Evolutionary conservation across 2,329 filamentous ascomycete species (phyloP).

Genomic region (Verticillium alfalfae): DNA sequence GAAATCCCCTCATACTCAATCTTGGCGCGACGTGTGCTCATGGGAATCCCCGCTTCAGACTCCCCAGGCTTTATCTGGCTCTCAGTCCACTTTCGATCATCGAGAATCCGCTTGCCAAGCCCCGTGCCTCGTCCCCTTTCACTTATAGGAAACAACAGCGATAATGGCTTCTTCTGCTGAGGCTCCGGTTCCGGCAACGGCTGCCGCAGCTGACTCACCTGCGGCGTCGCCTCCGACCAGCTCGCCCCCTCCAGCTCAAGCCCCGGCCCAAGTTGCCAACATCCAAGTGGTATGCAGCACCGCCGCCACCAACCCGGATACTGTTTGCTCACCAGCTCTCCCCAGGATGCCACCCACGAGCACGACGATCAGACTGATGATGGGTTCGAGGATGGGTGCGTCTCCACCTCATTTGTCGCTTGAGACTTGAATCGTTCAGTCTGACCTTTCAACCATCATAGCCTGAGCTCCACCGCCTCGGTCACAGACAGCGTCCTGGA

Average conservation of each 20-base stretch:
- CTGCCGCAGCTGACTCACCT: background rate
- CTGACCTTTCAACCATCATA: background rate
- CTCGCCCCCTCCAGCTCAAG: background rate
- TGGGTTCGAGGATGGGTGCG: background rate
- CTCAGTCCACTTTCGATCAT: no score
- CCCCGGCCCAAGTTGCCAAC: background rate
- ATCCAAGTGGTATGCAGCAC: background rate
- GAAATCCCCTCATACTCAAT: no score
- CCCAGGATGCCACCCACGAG: background rate
- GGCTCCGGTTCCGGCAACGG: background rate
- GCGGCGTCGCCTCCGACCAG: background rate
- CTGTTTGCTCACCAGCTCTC: background rate
- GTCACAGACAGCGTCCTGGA: constrained; percentile 15
- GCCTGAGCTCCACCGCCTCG: constrained; percentile 14
- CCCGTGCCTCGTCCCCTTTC: background rate
- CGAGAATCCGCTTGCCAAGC: no score
- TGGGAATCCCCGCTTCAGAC: no score
- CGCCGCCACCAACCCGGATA: background rate
- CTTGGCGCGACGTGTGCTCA: no score
- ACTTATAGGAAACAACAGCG: background rate
- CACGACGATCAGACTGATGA: background rate
- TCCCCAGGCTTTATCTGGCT: no score
- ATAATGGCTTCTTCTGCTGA: background rate
- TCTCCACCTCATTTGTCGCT: no score
- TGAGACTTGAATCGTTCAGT: background rate